A percentile compares a stretch with the other conserved stretches of the same genome.
Evolutionary conservation across 2,329 filamentous ascomycete species (phyloP).

Genomic region (Aureobasidium sp.): DNA sequence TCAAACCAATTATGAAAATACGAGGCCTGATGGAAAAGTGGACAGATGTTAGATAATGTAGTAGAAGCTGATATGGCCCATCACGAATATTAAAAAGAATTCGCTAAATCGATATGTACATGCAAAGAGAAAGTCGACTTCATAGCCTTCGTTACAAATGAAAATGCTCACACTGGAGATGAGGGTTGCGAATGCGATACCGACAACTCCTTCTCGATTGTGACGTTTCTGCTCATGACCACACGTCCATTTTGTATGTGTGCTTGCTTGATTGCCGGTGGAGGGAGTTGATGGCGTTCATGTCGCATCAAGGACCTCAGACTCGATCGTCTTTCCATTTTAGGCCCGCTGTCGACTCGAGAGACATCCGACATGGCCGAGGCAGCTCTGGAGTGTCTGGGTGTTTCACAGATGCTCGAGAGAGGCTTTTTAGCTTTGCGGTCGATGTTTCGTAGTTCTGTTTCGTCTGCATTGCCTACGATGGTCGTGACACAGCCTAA

Average conservation of each 20-base stretch:
- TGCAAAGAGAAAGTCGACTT: neutral
- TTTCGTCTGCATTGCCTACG: slow-evolving; percentile 1
- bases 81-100: neutral
- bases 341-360: neutral
- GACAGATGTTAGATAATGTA: neutral
- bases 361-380: neutral
- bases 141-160: slow-evolving; percentile 18
- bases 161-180: slow-evolving; percentile 25
- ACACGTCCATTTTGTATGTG: slow-evolving; percentile 2
- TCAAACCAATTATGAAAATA: too few species aligned
- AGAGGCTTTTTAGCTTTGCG: neutral
- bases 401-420: neutral
- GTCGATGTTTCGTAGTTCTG: neutral
- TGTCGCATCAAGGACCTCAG: neutral
- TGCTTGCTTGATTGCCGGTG: neutral
- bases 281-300: neutral
- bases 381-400: neutral
- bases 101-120: neutral
- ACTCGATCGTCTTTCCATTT: neutral
- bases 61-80: neutral
- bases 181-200: slow-evolving; percentile 30
- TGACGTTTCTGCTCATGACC: slow-evolving; percentile 10
- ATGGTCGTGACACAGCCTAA: slow-evolving; percentile 4
- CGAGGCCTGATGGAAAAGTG: too few species aligned
- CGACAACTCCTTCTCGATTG: neutral